Percentiles rank a stretch among this genome's conserved stretches.
phyloP scores from a whole-genome alignment of 2,329 filamentous ascomycete genomes.

The Triangularia verruculosa region DNA sequence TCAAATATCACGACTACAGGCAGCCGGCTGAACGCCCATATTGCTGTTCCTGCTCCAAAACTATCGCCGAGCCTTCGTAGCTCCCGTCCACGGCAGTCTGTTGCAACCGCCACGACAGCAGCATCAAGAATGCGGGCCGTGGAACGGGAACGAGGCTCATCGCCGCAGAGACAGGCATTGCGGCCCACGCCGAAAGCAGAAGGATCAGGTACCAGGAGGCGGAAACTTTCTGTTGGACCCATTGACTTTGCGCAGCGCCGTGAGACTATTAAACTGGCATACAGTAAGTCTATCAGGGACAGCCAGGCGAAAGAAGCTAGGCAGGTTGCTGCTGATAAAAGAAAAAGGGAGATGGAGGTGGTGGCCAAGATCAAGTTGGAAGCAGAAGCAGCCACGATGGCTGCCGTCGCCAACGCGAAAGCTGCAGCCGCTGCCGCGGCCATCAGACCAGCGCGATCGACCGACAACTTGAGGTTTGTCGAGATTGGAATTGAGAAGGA shows the following conservation, averaged over 20 bases:
- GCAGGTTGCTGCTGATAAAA: constrained; percentile 52
- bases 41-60: constrained; percentile 66
- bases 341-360: constrained; percentile 49
- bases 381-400: constrained; percentile 34
- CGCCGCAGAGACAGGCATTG: constrained; percentile 38
- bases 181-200: constrained; percentile 34
- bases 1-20: constrained; percentile 43
- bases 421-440: constrained; percentile 14
- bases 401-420: constrained; percentile 28
- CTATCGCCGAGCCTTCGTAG: constrained; percentile 77
- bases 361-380: constrained; percentile 43
- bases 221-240: constrained; percentile 63
- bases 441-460: constrained; percentile 4
- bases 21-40: constrained; percentile 68
- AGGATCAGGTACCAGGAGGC: constrained; percentile 41
- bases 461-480: not conserved
- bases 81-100: constrained; percentile 75
- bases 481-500: constrained; percentile 8
- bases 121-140: constrained; percentile 64
- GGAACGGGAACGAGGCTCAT: constrained; percentile 57
- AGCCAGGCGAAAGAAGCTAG: constrained; percentile 60
- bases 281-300: constrained; percentile 78
- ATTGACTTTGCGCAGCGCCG: constrained; percentile 83
- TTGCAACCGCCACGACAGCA: constrained; percentile 71
- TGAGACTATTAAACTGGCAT: constrained; percentile 78